phyloP scores from a whole-genome alignment of 371 early-diverging fungal genomes.

The Cokeromyces recurvatus region DNA sequence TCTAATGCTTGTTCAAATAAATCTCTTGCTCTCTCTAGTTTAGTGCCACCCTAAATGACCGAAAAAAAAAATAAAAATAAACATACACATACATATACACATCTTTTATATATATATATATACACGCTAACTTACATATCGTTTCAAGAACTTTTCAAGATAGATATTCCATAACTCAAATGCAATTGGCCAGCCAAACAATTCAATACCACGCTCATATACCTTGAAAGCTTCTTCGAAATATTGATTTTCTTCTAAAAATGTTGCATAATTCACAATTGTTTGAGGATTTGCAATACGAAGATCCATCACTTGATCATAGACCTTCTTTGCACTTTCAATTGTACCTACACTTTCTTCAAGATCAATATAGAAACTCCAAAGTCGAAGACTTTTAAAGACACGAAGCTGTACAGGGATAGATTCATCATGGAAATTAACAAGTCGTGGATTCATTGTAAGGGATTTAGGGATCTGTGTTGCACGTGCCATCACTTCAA shows the following conservation, averaged over 20 bases:
- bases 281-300: slow-evolving; percentile 94
- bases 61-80: not conserved
- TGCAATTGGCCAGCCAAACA: slow-evolving; percentile 95
- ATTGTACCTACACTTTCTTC: slow-evolving; percentile 89
- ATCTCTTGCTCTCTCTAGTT: slow-evolving; percentile 92
- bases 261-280: slow-evolving; percentile 89
- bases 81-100: not conserved
- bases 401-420: slow-evolving; percentile 79
- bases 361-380: slow-evolving; percentile 93
- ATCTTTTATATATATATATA: no score
- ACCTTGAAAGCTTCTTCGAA: slow-evolving; percentile 93
- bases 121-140: slow-evolving; percentile 75
- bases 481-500: slow-evolving; percentile 76
- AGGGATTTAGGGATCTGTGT: slow-evolving; percentile 56
- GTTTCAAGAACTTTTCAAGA: slow-evolving; percentile 78
- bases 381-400: slow-evolving; percentile 86
- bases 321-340: slow-evolving; percentile 81
- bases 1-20: slow-evolving; percentile 94
- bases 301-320: slow-evolving; percentile 90
- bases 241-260: slow-evolving; percentile 85
- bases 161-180: slow-evolving; percentile 98
- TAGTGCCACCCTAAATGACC: slow-evolving; percentile 61
- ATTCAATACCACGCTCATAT: slow-evolving; percentile 94
- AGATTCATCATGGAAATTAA: slow-evolving; percentile 62
- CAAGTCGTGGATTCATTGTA: slow-evolving; percentile 31